phyloP scores from a whole-genome alignment of 2,329 filamentous ascomycete genomes.

The Exophiala xenobiotica region DNA sequence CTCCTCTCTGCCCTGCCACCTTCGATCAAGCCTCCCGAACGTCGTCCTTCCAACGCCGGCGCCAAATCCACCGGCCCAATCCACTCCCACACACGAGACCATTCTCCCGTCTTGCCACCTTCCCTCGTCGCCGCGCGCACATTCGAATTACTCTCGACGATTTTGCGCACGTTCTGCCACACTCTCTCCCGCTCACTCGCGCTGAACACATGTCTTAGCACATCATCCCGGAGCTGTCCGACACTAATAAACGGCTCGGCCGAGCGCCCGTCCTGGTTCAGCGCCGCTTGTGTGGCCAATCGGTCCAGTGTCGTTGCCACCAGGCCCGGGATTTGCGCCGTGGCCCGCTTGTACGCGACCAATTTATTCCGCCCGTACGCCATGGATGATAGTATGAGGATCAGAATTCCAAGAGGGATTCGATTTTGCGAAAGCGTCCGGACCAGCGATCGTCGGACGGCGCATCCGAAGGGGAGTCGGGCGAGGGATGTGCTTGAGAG shows the following conservation, averaged over 20 bases:
- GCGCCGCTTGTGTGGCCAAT: constrained; percentile 76
- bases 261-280: constrained; percentile 65
- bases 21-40: constrained; percentile 32
- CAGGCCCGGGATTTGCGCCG: constrained; percentile 73
- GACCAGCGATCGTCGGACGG: constrained; percentile 48
- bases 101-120: constrained; percentile 52
- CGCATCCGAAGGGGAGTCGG: constrained; percentile 77
- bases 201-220: constrained; percentile 77
- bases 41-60: constrained; percentile 30
- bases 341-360: constrained; percentile 62
- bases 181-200: constrained; percentile 73
- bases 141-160: constrained; percentile 93
- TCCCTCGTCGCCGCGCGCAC: constrained; percentile 75
- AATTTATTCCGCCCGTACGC: constrained; percentile 67
- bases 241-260: constrained; percentile 81
- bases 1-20: constrained; percentile 22
- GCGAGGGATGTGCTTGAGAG: constrained; percentile 88
- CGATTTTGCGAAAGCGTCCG: constrained; percentile 51
- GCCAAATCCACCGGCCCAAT: constrained; percentile 56
- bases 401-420: constrained; percentile 51
- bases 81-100: constrained; percentile 68
- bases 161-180: constrained; percentile 77
- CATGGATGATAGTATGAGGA: constrained; percentile 46
- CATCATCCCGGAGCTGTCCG: constrained; percentile 86
- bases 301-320: constrained; percentile 82